Base-by-base conservation (phyloP, 768 basidiomycete genomes). In the Boletus insuetus region DNA sequence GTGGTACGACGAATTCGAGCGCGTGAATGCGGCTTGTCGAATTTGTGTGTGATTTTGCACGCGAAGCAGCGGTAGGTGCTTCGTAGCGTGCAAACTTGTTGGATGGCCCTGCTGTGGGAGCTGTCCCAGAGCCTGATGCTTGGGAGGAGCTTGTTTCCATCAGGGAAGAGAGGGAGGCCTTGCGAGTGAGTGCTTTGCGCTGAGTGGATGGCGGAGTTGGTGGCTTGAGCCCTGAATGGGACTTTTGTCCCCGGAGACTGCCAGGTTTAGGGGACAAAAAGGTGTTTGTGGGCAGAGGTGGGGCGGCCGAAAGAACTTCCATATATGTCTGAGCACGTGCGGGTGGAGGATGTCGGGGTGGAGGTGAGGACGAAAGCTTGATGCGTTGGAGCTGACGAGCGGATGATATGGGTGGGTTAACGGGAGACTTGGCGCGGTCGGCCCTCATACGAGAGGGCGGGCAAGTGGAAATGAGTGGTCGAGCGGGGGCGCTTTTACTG, bases 221-320 rank as follows among this genome's bases (percentile, higher is more conserved):
- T 3, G 86, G 84, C 66, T 92, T 91, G 51, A 92, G 80, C 37
- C 86, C 89, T 7, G 87, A 84, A 66, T 90, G 88, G 3, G 90
- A 91, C 65, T 92, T 92, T 75, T 92, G 90, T 19, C 85, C 86
- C 22, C 90, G 85, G 57, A 92, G 80, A 68, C 86, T 87, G 49
- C 82, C 84, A 54, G 86, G 83, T 71, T 89, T 91, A 40, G 82
- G 75, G 17, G 83, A 73, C 56, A 87, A 79, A 70, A 88, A 82
- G 11, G 83, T 79, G 38, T 77, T 75, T 32, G 83, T 79, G 41
- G 80, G 75, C 32, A 73, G 55, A 45, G 80, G 76, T 60, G 82
- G 74, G 51, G 74, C 74, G 39, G 81, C 71, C 14, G 79, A 72
- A 59, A 85, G 75, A 46, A 81, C 76, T 70, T 71, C 70, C 67